Evolutionary conservation across 1,284 basidiomycete species (phyloP).

Genomic region (Neonothopanus nambi): DNA sequence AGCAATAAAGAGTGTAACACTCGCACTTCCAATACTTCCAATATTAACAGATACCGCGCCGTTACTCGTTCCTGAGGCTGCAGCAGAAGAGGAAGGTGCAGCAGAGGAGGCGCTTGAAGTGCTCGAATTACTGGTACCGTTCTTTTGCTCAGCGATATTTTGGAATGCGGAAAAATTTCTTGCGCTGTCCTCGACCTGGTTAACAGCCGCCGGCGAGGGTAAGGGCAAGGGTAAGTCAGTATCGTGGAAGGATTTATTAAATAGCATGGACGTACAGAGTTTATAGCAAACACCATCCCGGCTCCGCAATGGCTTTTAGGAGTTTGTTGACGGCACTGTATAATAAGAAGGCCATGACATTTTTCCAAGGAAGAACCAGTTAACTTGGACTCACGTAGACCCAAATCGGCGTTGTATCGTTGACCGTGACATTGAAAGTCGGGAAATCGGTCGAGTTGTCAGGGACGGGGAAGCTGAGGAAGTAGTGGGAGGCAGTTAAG

Average conservation of each 20-base stretch:
- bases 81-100: not conserved
- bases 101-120: not conserved
- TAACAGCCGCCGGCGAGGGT: not conserved
- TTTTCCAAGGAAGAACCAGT: conserved; percentile 18
- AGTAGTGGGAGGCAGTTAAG: conserved; percentile 21
- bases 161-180: conserved; percentile 47
- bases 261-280: conserved; percentile 20
- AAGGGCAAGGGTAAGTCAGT: too few relatives aligned
- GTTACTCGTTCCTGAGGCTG: not conserved
- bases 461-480: conserved; percentile 35
- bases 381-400: conserved; percentile 10
- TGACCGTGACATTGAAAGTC: conserved; percentile 40
- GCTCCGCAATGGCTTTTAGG: conserved; percentile 25
- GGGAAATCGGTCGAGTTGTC: conserved; percentile 31
- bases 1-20: not conserved
- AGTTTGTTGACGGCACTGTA: conserved; percentile 26
- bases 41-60: not conserved
- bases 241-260: not conserved
- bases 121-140: conserved; percentile 18
- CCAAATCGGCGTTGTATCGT: conserved; percentile 36
- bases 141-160: conserved; percentile 29
- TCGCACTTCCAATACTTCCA: not conserved
- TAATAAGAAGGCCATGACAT: conserved; percentile 20
- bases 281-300: conserved; percentile 37
- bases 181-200: conserved; percentile 18